A percentile compares a stretch with the other conserved stretches of the same genome.
Conservation (phyloP, 1,284 basidiomycete genomes). For the Ceraceosorus guamensis region DNA sequence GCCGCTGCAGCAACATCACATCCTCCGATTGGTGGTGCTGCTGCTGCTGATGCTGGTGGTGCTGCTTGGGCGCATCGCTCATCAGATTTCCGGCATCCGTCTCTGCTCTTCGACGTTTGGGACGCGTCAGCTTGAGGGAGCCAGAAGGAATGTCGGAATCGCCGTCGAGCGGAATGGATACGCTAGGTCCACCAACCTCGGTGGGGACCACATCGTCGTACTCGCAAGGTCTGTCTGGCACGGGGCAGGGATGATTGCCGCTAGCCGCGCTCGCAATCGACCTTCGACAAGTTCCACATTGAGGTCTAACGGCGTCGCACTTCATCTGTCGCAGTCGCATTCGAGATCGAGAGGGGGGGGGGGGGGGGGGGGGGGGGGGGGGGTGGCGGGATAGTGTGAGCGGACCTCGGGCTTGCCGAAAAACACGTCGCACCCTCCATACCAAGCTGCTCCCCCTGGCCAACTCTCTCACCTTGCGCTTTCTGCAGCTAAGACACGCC, state of each 20-base stretch:
- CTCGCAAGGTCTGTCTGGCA: constrained; percentile 14
- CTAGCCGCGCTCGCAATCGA: constrained; percentile 10
- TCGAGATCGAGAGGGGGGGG: background rate
- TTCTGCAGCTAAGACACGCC: background rate
- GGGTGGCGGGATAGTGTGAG: no score
- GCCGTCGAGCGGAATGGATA: background rate
- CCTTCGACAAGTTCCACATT: constrained; percentile 12
- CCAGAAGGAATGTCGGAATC: background rate
- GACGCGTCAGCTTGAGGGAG: background rate
- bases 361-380: no score
- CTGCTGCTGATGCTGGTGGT: background rate
- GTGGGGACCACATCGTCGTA: constrained; percentile 10
- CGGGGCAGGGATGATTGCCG: constrained; percentile 10
- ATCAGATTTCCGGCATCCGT: background rate
- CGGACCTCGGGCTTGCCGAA: no score
- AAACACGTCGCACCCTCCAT: no score
- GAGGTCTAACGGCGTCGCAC: constrained; percentile 16
- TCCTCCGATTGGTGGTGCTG: no score
- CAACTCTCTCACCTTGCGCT: background rate
- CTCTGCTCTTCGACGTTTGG: background rate
- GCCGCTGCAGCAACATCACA: no score
- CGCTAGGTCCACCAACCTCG: background rate
- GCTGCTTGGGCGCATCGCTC: background rate
- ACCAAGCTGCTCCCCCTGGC: no score
- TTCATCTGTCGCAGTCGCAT: constrained; percentile 5